Conservation (phyloP, 345 rosid species). For the Cardiospermum halicacabum region DNA sequence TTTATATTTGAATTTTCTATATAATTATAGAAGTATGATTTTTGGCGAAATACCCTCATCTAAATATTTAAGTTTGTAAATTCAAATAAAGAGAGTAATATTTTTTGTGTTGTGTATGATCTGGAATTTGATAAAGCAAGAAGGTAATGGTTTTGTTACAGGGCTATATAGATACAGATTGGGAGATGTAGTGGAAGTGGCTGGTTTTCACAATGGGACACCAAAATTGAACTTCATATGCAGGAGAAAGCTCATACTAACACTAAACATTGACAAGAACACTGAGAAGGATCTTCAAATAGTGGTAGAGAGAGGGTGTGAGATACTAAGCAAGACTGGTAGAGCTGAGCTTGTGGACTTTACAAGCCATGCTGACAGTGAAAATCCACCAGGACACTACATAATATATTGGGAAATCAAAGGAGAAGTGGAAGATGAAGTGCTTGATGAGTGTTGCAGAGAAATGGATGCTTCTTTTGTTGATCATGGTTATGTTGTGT, state of each 20-base stretch:
- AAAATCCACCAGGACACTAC: slow-evolving; percentile 71
- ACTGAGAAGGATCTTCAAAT: slow-evolving; percentile 88
- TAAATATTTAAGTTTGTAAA: no score
- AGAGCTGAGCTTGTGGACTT: slow-evolving; percentile 75
- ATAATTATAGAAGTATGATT: no score
- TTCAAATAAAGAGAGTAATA: no score
- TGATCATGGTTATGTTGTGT: slow-evolving; percentile 80
- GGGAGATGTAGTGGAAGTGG: slow-evolving; percentile 91
- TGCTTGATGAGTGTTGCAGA: slow-evolving; percentile 61
- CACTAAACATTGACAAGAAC: slow-evolving; percentile 91
- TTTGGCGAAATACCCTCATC: no score
- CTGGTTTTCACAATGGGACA: slow-evolving; percentile 65
- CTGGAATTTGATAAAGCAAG: no score
- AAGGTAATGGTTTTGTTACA: slow-evolving; percentile 12
- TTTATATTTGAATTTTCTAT: no score
- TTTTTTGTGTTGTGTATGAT: no score
- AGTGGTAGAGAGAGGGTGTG: slow-evolving; percentile 65
- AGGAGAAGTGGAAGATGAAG: slow-evolving; percentile 66
- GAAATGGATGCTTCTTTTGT: slow-evolving; percentile 76
- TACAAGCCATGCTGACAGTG: slow-evolving; percentile 72
- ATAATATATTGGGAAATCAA: slow-evolving; percentile 84
- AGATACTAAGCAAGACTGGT: slow-evolving; percentile 35
- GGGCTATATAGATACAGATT: slow-evolving; percentile 77
- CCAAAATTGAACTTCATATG: slow-evolving; percentile 87
- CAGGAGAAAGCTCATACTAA: slow-evolving; percentile 75